A percentile compares a stretch with the other conserved stretches of the same genome.
Conservation (phyloP, 345 rosid genomes). For the Lepidium didymum region DNA sequence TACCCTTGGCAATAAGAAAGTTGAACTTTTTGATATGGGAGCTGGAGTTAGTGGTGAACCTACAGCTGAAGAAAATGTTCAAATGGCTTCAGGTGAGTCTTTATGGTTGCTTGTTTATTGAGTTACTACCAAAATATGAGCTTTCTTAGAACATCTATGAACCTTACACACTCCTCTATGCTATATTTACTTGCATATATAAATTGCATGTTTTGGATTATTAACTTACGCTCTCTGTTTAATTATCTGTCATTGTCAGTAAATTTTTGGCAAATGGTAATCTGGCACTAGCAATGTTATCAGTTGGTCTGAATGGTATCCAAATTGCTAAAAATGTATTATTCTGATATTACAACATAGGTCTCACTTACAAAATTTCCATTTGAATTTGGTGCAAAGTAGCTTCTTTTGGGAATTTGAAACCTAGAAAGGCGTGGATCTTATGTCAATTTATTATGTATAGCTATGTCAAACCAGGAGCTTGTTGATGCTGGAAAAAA, state of each 20-base stretch:
- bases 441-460: slow-evolving; percentile 9
- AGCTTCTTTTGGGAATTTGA: neutral
- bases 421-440: neutral
- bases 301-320: neutral
- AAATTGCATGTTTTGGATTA: neutral
- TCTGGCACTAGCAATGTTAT: neutral
- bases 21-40: slow-evolving; percentile 88
- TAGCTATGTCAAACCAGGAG: slow-evolving; percentile 95
- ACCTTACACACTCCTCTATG: neutral
- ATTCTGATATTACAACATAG: neutral
- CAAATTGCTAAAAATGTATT: neutral
- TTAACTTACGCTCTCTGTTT: neutral
- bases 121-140: neutral
- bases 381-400: neutral
- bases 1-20: slow-evolving; percentile 85
- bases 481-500: slow-evolving; percentile 69
- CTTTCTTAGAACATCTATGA: neutral
- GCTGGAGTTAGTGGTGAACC: slow-evolving; percentile 83
- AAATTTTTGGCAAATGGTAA: neutral
- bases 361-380: neutral
- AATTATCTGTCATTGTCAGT: neutral
- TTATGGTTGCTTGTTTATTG: neutral
- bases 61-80: slow-evolving; percentile 76
- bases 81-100: slow-evolving; percentile 76
- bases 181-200: neutral